Evolutionary conservation across 192 early-diverging fungal genomes (phyloP).

Genomic region (Bifiguratus adelaidae): DNA sequence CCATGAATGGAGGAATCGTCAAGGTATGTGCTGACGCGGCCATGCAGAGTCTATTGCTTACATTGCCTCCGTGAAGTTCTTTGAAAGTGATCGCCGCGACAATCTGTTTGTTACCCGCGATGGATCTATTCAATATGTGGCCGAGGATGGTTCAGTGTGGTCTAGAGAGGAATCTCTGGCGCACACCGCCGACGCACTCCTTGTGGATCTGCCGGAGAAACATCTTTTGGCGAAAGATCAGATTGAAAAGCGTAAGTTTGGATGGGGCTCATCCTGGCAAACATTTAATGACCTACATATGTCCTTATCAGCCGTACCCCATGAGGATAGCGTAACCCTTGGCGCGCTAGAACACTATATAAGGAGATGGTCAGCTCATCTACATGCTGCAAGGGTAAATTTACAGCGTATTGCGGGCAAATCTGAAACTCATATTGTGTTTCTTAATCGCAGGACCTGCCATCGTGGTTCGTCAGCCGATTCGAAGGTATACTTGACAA

Average conservation of each 20-base stretch:
- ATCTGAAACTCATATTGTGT: conserved; percentile 36
- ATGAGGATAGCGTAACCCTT: conserved; percentile 23
- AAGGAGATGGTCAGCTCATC: conserved; percentile 45
- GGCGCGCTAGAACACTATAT: conserved; percentile 54
- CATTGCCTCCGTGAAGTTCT: too few relatives aligned
- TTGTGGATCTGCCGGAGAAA: conserved; percentile 75
- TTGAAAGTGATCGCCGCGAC: background rate
- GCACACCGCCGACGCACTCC: conserved; percentile 50
- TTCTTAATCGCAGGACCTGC: conserved; percentile 34
- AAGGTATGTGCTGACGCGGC: background rate
- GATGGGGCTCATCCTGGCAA: conserved; percentile 20
- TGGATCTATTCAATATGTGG: conserved; percentile 44
- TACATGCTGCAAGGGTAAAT: too few relatives aligned
- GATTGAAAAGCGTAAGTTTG: conserved; percentile 45
- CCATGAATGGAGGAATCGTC: too few relatives aligned
- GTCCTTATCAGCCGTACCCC: too few relatives aligned
- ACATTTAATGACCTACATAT: too few relatives aligned
- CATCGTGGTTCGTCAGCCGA: conserved; percentile 25
- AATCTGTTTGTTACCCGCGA: conserved; percentile 27
- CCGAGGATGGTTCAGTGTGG: conserved; percentile 48
- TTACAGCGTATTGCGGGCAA: too few relatives aligned
- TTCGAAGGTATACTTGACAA: conserved; percentile 10
- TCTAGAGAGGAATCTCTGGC: conserved; percentile 81
- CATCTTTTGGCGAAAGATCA: conserved; percentile 52
- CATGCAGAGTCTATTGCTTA: too few relatives aligned